phyloP scores from a whole-genome alignment of 805 yeast genomes.

The Spathaspora gorwiae region DNA sequence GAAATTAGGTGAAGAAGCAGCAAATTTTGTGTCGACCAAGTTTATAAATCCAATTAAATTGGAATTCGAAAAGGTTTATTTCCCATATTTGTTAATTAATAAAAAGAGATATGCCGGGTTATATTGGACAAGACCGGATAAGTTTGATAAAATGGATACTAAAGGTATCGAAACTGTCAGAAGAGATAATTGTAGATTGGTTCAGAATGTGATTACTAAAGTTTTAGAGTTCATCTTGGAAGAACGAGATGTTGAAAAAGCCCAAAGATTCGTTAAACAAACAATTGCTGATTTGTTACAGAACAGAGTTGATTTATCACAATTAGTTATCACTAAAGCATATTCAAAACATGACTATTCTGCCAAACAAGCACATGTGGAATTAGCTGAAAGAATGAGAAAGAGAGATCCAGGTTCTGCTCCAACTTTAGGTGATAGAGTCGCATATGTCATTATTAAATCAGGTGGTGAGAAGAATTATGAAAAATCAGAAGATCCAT shows the following conservation, averaged over 20 bases:
- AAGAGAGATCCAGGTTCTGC: constrained; percentile 98
- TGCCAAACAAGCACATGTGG: constrained; percentile 96
- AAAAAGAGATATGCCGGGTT: constrained; percentile 97
- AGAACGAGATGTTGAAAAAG: constrained; percentile 80
- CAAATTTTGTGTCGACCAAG: constrained; percentile 72
- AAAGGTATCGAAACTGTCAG: constrained; percentile 98
- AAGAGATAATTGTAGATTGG: constrained; percentile 93
- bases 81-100: constrained; percentile 88
- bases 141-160: constrained; percentile 94
- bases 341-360: constrained; percentile 86
- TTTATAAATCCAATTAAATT: constrained; percentile 86
- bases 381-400: constrained; percentile 90
- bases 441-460: constrained; percentile 85
- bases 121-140: constrained; percentile 91
- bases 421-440: constrained; percentile 95
- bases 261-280: constrained; percentile 77
- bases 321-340: constrained; percentile 89
- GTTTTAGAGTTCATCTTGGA: constrained; percentile 81
- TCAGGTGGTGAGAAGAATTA: constrained; percentile 83
- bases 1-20: constrained; percentile 93
- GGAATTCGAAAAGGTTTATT: constrained; percentile 95
- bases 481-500: constrained; percentile 95
- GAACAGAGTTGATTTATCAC: constrained; percentile 88
- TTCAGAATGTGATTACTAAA: constrained; percentile 89
- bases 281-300: constrained; percentile 88